Evolutionary conservation across 2,329 filamentous ascomycete genomes (phyloP).

Genomic region (Calonectria ilicicola): DNA sequence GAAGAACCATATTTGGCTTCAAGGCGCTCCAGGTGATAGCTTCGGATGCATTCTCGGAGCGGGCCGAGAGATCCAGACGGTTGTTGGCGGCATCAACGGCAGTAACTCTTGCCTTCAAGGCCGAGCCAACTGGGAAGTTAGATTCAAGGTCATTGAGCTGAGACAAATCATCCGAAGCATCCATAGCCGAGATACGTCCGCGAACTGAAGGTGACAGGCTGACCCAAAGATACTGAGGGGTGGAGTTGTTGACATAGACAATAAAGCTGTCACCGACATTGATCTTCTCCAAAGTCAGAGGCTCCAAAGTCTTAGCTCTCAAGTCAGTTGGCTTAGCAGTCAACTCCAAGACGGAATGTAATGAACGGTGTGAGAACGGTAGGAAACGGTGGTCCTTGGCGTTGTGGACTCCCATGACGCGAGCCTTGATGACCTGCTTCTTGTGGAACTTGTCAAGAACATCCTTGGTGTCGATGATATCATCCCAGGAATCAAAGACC

Average conservation of each 20-base stretch:
- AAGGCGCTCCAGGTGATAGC: conserved; percentile 77
- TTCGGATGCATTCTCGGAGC: conserved; percentile 62
- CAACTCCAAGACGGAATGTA: conserved; percentile 87
- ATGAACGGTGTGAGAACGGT: conserved; percentile 86
- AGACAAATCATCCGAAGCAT: conserved; percentile 88
- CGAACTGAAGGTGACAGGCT: conserved; percentile 90
- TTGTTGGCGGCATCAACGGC: conserved; percentile 78
- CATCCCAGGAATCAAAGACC: conserved; percentile 87
- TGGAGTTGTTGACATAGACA: conserved; percentile 92
- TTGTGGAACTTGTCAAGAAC: conserved; percentile 80
- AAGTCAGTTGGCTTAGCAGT: conserved; percentile 81
- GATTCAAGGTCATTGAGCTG: conserved; percentile 79
- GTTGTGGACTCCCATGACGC: conserved; percentile 88
- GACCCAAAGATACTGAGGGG: conserved; percentile 85
- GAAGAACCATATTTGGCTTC: conserved; percentile 82
- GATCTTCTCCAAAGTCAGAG: conserved; percentile 79
- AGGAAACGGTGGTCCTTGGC: conserved; percentile 91
- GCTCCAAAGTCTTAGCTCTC: conserved; percentile 55
- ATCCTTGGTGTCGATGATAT: conserved; percentile 84
- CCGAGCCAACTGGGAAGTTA: conserved; percentile 92
- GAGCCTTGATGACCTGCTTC: conserved; percentile 79
- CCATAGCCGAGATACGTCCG: conserved; percentile 84
- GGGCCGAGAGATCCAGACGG: conserved; percentile 86
- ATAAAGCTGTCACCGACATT: conserved; percentile 78
- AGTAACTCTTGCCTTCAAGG: conserved; percentile 83